Base-by-base conservation (phyloP, 2,329 filamentous ascomycete genomes). In the Cladorrhinum sp. region DNA sequence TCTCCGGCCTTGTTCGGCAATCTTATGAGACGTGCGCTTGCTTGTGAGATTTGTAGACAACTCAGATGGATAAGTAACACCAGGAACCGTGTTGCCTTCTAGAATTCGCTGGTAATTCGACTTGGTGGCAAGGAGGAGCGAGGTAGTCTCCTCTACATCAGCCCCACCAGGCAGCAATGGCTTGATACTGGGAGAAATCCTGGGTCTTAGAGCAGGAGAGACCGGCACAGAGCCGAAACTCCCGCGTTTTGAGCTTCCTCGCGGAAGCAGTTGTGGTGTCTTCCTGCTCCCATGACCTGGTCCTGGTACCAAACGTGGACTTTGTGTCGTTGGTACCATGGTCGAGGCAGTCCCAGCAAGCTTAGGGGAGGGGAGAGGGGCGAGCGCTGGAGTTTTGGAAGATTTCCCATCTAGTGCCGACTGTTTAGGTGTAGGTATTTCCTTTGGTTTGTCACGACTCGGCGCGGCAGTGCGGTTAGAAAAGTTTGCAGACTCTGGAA, bases 71-170 rank as follows among this genome's bases (percentile, higher is more conserved):
- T 97, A 98, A 1, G 89, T 90, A 12, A 97, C 89, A 12, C 93
- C 93, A 0, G 93, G 93, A 0, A 97, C 86, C 59, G 89, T 88
- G 55, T 92, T 98, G 53, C 95, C 95, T 73, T 98, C 95, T 10
- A 99, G 78, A 38, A 99, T 95, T 69, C 97, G 96, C 70, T 98
- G 93, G 70, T 99, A 99, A 71, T 99, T 99, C 1, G 93, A 98
- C 73, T 98, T 98, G 16, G 91, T 92, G 36, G 93, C 91, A 25
- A 99, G 82, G 50, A 98, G 83, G 25, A 92, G 82, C n/a, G 85
- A 87, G 0, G 85, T 81, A 1, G 84, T 81, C 66, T 86, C 83
- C 65, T 87, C 85, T 3, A 79, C 79, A 1, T 82, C 79, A 59
- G 81, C 75, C 2, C 81, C 73, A 9, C 76, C 81, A 3, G 92